Evolutionary conservation across 768 basidiomycete species (phyloP).

Genomic region (Suillus alpinus): DNA sequence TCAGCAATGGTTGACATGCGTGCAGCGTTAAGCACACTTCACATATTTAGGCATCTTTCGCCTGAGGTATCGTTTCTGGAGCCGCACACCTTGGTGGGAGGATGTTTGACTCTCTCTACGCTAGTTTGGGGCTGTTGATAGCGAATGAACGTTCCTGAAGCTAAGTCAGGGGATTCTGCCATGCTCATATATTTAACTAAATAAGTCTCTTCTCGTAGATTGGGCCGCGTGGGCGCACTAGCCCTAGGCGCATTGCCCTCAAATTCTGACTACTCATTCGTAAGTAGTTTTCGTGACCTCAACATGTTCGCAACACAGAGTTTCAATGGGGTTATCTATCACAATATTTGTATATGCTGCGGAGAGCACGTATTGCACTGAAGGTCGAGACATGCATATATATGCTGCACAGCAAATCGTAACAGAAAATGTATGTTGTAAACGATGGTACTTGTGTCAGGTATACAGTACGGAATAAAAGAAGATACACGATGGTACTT

Average conservation of each 20-base stretch:
- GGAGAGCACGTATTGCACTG: neutral
- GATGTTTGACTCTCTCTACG: neutral
- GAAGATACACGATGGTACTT: neutral
- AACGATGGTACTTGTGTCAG: neutral
- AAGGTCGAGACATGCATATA: neutral
- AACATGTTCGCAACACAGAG: neutral
- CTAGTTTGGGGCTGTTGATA: neutral
- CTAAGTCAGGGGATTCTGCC: neutral
- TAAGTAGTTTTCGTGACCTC: neutral
- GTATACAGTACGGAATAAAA: neutral
- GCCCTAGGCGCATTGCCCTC: neutral
- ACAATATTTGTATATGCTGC: neutral
- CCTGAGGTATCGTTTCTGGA: neutral
- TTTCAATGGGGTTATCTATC: neutral
- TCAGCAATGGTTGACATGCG: neutral
- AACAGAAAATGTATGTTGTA: too few relatives aligned
- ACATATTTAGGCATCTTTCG: neutral
- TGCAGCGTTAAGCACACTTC: neutral
- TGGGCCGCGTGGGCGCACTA: neutral
- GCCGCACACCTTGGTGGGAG: neutral
- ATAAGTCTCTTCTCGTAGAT: neutral
- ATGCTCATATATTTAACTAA: neutral
- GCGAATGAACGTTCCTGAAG: neutral
- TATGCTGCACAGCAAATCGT: neutral
- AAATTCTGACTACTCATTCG: neutral